Base-by-base conservation (phyloP, 805 yeast genomes). In the Candida sakaeoensis region DNA sequence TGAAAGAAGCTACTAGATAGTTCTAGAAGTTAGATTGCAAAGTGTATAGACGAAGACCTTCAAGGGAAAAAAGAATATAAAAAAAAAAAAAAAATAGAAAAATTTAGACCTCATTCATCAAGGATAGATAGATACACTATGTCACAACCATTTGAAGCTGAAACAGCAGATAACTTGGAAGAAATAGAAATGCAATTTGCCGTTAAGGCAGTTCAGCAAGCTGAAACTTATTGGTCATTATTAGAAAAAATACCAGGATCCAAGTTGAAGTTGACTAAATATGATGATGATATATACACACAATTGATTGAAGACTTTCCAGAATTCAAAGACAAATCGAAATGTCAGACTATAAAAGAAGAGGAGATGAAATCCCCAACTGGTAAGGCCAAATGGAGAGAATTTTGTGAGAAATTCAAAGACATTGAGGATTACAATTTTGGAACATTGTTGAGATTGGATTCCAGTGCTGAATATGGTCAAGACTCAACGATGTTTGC, bases 181-280 rank as follows among this genome's bases (percentile, higher is more conserved):
- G 59, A 58, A 39, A 88, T 93, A 55, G 99, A 93, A 65, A 88
- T 80, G 74, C 98, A 93, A 69, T 93, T 93, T 57, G 98, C 99
- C 30, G 99, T 93, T 44, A 87, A 85, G 65, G 99, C 98, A 4
- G 99, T 93, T 13, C 81, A 78, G 63, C 98, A 93, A 61, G 93
- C 95, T 43, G 95, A 88, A 57, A 82, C 96, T 1, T 93, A 91
- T 75, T 93, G 96, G 96, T 72, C 74, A 35, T 63, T 93, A 43
- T 65, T 93, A 40, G 75, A 75, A 42, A 78, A 79, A 50, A 68
- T 89, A 41, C 80, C 83, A 45, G 97, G 95, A n/a, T 76, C 93
- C 31, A 77, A 75, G 50, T 72, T 91, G 47, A 84, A 79, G 58
- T 70, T 85, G 45, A 84, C 93, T 36, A 72, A 77, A 54, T 74